Base-by-base conservation (phyloP, 192 early-diverging fungal species). In the Entomortierella lignicola region DNA sequence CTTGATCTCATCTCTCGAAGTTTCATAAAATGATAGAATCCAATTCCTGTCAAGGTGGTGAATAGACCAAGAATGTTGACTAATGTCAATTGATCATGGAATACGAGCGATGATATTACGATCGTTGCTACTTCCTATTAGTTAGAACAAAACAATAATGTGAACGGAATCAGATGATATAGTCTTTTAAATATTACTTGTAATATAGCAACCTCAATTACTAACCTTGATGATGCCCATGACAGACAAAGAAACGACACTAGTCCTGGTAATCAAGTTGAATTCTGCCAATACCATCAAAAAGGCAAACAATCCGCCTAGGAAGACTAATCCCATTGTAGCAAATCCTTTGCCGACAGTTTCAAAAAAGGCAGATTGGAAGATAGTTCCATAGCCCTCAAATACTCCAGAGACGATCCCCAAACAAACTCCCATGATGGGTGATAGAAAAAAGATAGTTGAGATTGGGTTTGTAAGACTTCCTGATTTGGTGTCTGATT, bases 381-480 rank as follows among this genome's bases (percentile, higher is more conserved):
- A 88, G 13, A 88, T 88, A 6, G 81, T 83, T 15, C 69, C 48
- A 51, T 72, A 88, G 0, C 86, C 86, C 63, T 98, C 96, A 44
- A 93, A 63, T 20, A 88, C 66, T 0, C 90, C 71, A 12, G 93
- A 89, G 26, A 92, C 87, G 7, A 89, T 47, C 10, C 93, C 68
- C 27, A 96, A 85, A 52, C 88, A 87, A 13, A 87, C 34, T 15
- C 88, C 91, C 80, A 95, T 91, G 37, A 95, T 84, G 12, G 97
- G 97, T 5, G 93, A 90, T 8, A 98, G 83, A 68, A 91, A 93
- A 42, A 93, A 84, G 60, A 90, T 95, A 25, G 95, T 92, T 13
- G 93, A 95, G 20, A 97, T 80, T 1, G 97, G 97, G 72, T 97
- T 96, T 67, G 89, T 92, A 83, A 97, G 89, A 41, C 94, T 93